phyloP scores from a whole-genome alignment of 148 eudicot species.

The Chenopodium formosanum region DNA sequence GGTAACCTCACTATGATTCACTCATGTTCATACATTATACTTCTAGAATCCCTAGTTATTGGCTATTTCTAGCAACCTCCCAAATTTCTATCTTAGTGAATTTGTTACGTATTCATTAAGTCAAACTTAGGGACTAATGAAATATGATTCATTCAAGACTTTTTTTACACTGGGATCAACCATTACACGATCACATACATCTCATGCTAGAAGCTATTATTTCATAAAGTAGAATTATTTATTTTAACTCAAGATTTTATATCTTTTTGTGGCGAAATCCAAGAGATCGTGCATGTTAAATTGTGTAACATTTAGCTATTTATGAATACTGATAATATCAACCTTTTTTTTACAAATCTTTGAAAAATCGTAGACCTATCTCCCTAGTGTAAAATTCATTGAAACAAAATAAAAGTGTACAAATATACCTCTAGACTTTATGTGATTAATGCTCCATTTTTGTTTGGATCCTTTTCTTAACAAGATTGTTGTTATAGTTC shows the following conservation, averaged over 20 bases:
- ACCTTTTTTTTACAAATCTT: too few species aligned
- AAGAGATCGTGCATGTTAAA: not conserved
- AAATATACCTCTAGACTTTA: too few species aligned
- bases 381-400: too few species aligned
- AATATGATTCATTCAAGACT: not conserved
- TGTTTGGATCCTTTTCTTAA: too few species aligned
- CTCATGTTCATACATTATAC: conserved; percentile 6
- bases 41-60: not conserved
- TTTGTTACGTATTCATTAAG: not conserved
- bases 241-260: too few species aligned
- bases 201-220: not conserved
- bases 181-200: not conserved
- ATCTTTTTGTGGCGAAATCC: not conserved
- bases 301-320: not conserved
- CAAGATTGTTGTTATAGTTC: too few species aligned
- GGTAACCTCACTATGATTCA: conserved; percentile 20
- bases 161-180: not conserved
- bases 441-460: too few species aligned
- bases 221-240: not conserved
- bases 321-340: not conserved
- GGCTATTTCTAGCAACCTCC: not conserved
- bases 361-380: too few species aligned
- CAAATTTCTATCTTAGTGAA: not conserved
- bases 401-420: too few species aligned
- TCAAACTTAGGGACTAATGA: conserved; percentile 9